Conservation (phyloP, 2,329 filamentous ascomycete species). For the Monascus ruber region DNA sequence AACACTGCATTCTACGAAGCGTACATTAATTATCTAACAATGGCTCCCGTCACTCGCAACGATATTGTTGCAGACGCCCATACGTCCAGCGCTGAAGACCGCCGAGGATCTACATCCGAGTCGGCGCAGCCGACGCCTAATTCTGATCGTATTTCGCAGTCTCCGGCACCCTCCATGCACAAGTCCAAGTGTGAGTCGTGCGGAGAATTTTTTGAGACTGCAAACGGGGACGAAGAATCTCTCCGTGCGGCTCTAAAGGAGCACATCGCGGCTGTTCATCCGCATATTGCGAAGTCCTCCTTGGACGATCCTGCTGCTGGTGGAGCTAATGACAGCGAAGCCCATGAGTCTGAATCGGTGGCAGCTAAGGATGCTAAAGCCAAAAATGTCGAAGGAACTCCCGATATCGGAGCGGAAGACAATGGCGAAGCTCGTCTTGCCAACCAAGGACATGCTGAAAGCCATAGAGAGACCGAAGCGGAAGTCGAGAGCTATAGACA, state of each 20-base stretch:
- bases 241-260: constrained; percentile 19
- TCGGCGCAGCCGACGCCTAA: constrained; percentile 21
- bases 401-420: constrained; percentile 5
- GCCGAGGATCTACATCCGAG: constrained; percentile 28
- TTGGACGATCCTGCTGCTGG: constrained; percentile 15
- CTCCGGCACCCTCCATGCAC: constrained; percentile 16
- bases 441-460: constrained; percentile 6
- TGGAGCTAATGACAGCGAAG: neutral
- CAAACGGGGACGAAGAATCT: constrained; percentile 12
- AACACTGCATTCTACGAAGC: neutral
- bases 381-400: constrained; percentile 6
- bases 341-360: neutral
- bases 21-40: constrained; percentile 5
- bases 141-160: constrained; percentile 24
- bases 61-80: constrained; percentile 25
- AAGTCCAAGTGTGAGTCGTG: constrained; percentile 27
- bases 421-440: constrained; percentile 6
- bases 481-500: constrained; percentile 6
- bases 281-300: constrained; percentile 16
- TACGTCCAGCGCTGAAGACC: constrained; percentile 25
- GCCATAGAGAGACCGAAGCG: constrained; percentile 12
- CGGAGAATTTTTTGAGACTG: constrained; percentile 20
- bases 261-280: constrained; percentile 24
- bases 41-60: constrained; percentile 22
- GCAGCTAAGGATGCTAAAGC: constrained; percentile 1